phyloP scores from a whole-genome alignment of 2,329 filamentous ascomycete genomes.

The Arachnomyces sp. region DNA sequence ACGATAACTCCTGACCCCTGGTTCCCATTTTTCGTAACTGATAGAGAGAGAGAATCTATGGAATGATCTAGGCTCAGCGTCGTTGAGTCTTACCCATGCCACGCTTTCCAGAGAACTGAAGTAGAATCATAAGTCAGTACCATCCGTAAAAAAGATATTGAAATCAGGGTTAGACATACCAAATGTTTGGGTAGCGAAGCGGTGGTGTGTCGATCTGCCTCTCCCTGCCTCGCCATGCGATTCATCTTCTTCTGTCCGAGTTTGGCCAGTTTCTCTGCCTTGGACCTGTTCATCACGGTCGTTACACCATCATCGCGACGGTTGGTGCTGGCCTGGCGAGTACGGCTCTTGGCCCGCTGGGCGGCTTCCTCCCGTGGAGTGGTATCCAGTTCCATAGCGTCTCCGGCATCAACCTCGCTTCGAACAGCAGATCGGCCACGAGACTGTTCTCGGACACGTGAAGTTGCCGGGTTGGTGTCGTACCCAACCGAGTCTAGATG shows the following conservation, averaged over 20 bases:
- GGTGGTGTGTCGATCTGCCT: conserved; percentile 84
- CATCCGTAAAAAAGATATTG: conserved; percentile 21
- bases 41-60: too few relatives aligned
- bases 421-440: conserved; percentile 66
- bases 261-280: conserved; percentile 82
- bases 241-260: conserved; percentile 98
- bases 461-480: conserved; percentile 65
- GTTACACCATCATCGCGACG: conserved; percentile 50
- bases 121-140: conserved; percentile 6
- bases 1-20: too few relatives aligned
- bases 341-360: conserved; percentile 66
- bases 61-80: conserved; percentile 23
- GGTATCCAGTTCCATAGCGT: conserved; percentile 68
- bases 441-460: conserved; percentile 53
- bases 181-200: conserved; percentile 82
- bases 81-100: conserved; percentile 75
- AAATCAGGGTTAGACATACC: conserved; percentile 49
- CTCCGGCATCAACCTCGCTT: conserved; percentile 56
- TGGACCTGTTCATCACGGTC: conserved; percentile 58
- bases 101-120: conserved; percentile 78
- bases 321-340: conserved; percentile 45
- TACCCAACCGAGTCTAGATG: conserved; percentile 79
- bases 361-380: conserved; percentile 39
- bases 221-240: conserved; percentile 91
- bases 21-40: too few relatives aligned